Evolutionary conservation across 1,139 yeast genomes (phyloP).

Genomic region (Zygoascus hellenicus): DNA sequence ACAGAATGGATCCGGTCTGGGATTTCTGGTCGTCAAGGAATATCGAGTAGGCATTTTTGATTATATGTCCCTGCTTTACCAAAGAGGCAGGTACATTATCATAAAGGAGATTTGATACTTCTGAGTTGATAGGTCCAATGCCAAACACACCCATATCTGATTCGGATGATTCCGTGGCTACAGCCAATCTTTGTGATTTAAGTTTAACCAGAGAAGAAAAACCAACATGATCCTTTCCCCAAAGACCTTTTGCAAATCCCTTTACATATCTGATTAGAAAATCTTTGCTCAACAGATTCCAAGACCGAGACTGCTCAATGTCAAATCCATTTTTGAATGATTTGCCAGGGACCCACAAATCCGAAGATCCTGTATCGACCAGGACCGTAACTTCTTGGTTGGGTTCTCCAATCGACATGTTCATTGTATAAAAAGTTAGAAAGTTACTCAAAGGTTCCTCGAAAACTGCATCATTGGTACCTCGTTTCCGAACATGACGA

Average conservation of each 20-base stretch:
- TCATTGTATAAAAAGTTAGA: constrained; percentile 30
- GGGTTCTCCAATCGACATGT: constrained; percentile 27
- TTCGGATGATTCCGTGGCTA: constrained; percentile 24
- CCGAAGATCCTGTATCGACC: constrained; percentile 68
- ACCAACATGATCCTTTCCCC: constrained; percentile 24
- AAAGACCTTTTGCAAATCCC: constrained; percentile 26
- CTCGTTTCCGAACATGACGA: constrained; percentile 4
- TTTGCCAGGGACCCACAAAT: constrained; percentile 50
- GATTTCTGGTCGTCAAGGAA: constrained; percentile 41
- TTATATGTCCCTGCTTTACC: constrained; percentile 46
- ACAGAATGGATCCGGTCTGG: constrained; percentile 43
- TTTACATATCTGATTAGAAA: constrained; percentile 25
- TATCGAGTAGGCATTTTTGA: constrained; percentile 49
- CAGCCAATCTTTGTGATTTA: constrained; percentile 21
- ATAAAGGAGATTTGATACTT: constrained; percentile 33
- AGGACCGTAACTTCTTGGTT: constrained; percentile 23
- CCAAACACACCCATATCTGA: constrained; percentile 27
- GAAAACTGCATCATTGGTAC: constrained; percentile 13
- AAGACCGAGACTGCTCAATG: constrained; percentile 16
- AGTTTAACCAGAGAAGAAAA: constrained; percentile 12
- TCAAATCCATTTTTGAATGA: constrained; percentile 20
- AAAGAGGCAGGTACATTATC: constrained; percentile 55
- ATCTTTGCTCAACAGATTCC: constrained; percentile 18
- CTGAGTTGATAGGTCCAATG: constrained; percentile 24
- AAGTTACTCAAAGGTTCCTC: constrained; percentile 22